Evolutionary conservation across 2,329 filamentous ascomycete species (phyloP), one percentile per base, ranked within the genome.

Genomic region (Elsinoe batatas): DNA sequence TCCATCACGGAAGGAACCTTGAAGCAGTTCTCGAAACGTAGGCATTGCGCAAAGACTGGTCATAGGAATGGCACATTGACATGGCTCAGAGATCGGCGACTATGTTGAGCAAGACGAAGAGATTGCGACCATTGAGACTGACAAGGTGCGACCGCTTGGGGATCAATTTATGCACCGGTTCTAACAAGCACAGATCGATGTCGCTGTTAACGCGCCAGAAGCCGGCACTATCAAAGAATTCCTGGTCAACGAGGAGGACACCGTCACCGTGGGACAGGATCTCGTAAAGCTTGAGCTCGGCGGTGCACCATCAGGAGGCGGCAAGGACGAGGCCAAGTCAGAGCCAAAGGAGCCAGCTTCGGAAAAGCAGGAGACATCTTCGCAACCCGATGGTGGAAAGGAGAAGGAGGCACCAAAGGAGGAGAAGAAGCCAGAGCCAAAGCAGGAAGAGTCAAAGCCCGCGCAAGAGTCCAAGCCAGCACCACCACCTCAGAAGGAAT

Each of bases 121-220:
- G 72, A 91, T 98, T 71, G 93, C 93, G 32, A 96, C 91, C 50
- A 98, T 98, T 67, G 93, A 98, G 75, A 98, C 93, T 12, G 93
- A 98, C 80, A 98, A 98, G 84, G 88, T 89, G 75, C 60, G 70
- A 33, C 26, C 56, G 51, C 36, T 11, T 30, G 4, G 17, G 10
- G 38, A 12, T 26, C 3, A 26, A 6, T n/a, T 35, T 40, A 35
- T 11, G 49, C 26, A 57, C 60, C 32, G 58, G 53, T 13, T 44
- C 56, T 56, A n/a, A 58, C 36, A 38, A 13, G 36, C 20, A 13
- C 15, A 93, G 90, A 97, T 97, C 68, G 93, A 98, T 71, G 89
- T 98, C 44, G 85, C 91, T 22, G 91, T 98, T 67, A 97, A 96
- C 72, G 91, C 93, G 13, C 88, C 93, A 6, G 85, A 91, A 64